Percentiles rank a stretch among this genome's conserved stretches.
These are phyloP conservation scores for Aspergillaceae sp. DNA, from an alignment of 2,329 filamentous ascomycete genomes.

Conservation along the genomic window DNA sequence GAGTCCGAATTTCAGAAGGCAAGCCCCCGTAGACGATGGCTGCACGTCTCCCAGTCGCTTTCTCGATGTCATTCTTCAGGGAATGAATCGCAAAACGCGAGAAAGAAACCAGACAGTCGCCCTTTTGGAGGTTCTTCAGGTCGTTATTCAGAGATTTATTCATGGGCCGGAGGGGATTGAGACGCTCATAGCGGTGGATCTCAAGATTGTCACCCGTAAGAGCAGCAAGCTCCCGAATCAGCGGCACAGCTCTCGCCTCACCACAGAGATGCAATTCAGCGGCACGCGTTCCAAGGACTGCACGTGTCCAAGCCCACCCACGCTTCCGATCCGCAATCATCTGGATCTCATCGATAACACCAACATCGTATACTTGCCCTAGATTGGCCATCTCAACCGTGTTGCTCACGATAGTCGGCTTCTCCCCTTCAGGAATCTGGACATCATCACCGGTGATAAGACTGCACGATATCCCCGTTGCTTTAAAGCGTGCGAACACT, in stretches of 20 bases:
- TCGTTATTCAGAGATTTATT: conserved; percentile 53
- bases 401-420: conserved; percentile 61
- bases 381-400: conserved; percentile 84
- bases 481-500: conserved; percentile 78
- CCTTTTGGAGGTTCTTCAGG: conserved; percentile 65
- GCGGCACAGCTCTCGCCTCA: conserved; percentile 69
- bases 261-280: conserved; percentile 90
- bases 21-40: conserved; percentile 89
- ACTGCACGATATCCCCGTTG: conserved; percentile 66
- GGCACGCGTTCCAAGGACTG: conserved; percentile 75
- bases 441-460: conserved; percentile 89
- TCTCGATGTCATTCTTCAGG: conserved; percentile 70
- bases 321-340: conserved; percentile 78
- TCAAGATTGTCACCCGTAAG: conserved; percentile 73
- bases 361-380: conserved; percentile 62
- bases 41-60: conserved; percentile 64
- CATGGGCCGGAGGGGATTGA: conserved; percentile 68
- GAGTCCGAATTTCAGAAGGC: conserved; percentile 83
- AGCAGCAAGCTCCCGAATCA: conserved; percentile 70
- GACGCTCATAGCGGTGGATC: conserved; percentile 72
- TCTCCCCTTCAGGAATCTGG: conserved; percentile 54
- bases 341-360: conserved; percentile 96
- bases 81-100: conserved; percentile 73
- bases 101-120: conserved; percentile 84
- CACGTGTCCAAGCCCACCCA: conserved; percentile 92